These are phyloP conservation scores for Phytophthora agathidicida DNA, from an alignment of 352 stramenopile species.

Conservation along the genomic window DNA sequence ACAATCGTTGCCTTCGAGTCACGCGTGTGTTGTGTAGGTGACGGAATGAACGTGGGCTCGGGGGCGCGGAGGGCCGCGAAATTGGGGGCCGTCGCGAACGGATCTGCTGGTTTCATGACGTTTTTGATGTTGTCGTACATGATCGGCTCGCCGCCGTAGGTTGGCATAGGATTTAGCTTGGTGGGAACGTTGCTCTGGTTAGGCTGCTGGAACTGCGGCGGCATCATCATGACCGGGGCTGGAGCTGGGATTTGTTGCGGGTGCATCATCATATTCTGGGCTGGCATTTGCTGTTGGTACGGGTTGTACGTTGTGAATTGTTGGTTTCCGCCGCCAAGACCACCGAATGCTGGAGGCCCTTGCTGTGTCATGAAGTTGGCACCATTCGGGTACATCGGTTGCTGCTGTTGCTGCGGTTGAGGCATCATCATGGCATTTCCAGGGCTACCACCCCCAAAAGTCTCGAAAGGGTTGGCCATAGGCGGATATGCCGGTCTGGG, in stretches of 20 bases:
- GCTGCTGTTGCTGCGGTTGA: slow-evolving; percentile 34
- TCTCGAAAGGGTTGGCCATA: slow-evolving; percentile 50
- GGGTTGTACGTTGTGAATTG: slow-evolving; percentile 40
- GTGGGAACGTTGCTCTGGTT: slow-evolving; percentile 15
- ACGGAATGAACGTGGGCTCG: slow-evolving; percentile 33
- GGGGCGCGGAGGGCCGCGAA: slow-evolving; percentile 26
- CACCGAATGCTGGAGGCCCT: slow-evolving; percentile 44
- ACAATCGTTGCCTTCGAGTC: slow-evolving; percentile 55
- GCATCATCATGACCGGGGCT: slow-evolving; percentile 28
- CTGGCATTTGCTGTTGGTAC: slow-evolving; percentile 35
- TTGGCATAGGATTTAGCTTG: slow-evolving; percentile 37
- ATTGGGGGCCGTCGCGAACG: slow-evolving; percentile 47
- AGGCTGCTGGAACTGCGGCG: slow-evolving; percentile 34
- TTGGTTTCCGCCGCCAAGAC: slow-evolving; percentile 37
- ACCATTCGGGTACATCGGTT: slow-evolving; percentile 43
- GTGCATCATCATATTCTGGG: slow-evolving; percentile 15
- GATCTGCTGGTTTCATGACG: slow-evolving; percentile 53
- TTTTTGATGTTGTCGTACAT: slow-evolving; percentile 75
- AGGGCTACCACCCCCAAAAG: slow-evolving; percentile 20
- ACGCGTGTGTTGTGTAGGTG: slow-evolving; percentile 31
- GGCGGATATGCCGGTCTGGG: slow-evolving; percentile 14
- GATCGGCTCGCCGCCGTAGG: slow-evolving; percentile 50
- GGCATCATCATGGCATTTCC: slow-evolving; percentile 33
- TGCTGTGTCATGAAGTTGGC: slow-evolving; percentile 76
- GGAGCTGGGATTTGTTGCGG: slow-evolving; percentile 15